Base-by-base conservation (phyloP, 192 early-diverging fungal species). In the Rhizophagus clarus region DNA sequence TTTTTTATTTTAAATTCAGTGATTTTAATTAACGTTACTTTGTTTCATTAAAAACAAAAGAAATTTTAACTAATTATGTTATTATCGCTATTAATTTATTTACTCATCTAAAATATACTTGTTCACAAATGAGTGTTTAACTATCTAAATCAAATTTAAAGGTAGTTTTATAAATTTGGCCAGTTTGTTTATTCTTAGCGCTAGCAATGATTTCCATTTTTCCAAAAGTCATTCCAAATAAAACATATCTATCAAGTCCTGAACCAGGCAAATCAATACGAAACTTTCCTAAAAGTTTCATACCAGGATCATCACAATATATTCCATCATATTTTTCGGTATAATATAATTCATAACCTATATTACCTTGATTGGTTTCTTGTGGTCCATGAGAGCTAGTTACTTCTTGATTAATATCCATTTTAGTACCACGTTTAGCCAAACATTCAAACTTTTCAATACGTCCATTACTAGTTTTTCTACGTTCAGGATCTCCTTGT, bases 191-290 rank as follows among this genome's bases (percentile, higher is more conserved):
- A 9, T 24, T 24, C 45, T 74, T 56, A 8, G 72, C 24, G 7
- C 51, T 74, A 22, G 47, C 72, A 20, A 28, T 31, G 34, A 74
- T 61, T 74, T 74, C 72, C 24, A 72, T 40, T 40, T n/a, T 34
- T 14, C 72, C 72, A 56, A 74, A 74, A 14, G 22, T 56, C 29
- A 74, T 22, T 20, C n/a, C 49, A 37, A 40, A 74, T 24, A 60
- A 22, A 2, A 74, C 17, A 2, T 4, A 1, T 40, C 72, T 42
- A 0, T 49, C 37, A n/a, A 37, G 4, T 0, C 11, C 22, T 29
- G 22, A 26, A 32, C 20, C 26, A 32, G 72, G 72, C 4, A 74
- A 17, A 8, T 74, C 37, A 4, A 60, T 17, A n/a, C 0, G 20
- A 34, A 69, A 22, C 0, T 17, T 42, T 34, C 31, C 67, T 34